Evolutionary conservation across 2,329 filamentous ascomycete genomes (phyloP).

Genomic region (Fusarium odoratissimum): DNA sequence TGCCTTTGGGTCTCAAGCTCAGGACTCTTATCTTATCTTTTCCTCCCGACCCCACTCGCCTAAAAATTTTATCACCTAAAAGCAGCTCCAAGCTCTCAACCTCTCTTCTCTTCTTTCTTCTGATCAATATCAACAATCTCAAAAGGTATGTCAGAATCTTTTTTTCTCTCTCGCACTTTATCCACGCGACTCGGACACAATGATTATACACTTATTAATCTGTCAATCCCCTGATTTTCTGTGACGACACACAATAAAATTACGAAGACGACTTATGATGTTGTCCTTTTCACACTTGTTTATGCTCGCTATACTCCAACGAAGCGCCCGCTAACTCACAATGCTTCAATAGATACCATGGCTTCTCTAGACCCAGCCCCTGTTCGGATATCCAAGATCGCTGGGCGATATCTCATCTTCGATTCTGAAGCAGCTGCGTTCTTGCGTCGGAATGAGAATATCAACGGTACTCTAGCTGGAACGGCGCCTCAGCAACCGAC

Average conservation of each 20-base stretch:
- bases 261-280: slow-evolving; percentile 60
- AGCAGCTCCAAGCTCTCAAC: slow-evolving; percentile 30
- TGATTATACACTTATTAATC: slow-evolving; percentile 66
- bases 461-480: slow-evolving; percentile 87
- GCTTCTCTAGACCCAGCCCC: slow-evolving; percentile 49
- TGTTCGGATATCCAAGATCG: slow-evolving; percentile 84
- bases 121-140: slow-evolving; percentile 32
- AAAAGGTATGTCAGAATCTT: slow-evolving; percentile 36
- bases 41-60: slow-evolving; percentile 25
- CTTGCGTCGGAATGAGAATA: slow-evolving; percentile 82
- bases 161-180: neutral
- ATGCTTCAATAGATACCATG: slow-evolving; percentile 38
- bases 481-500: slow-evolving; percentile 92
- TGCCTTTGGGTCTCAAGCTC: neutral
- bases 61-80: slow-evolving; percentile 41
- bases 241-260: slow-evolving; percentile 57
- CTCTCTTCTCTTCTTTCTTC: slow-evolving; percentile 27
- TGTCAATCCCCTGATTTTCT: slow-evolving; percentile 70
- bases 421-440: slow-evolving; percentile 83
- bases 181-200: slow-evolving; percentile 42
- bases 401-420: slow-evolving; percentile 88
- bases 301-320: slow-evolving; percentile 13
- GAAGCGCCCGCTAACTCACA: slow-evolving; percentile 35
- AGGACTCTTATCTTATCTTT: slow-evolving; percentile 25
- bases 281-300: slow-evolving; percentile 23